Evolutionary conservation across 768 basidiomycete species (phyloP).

Genomic region (Leccinellum luteum): DNA sequence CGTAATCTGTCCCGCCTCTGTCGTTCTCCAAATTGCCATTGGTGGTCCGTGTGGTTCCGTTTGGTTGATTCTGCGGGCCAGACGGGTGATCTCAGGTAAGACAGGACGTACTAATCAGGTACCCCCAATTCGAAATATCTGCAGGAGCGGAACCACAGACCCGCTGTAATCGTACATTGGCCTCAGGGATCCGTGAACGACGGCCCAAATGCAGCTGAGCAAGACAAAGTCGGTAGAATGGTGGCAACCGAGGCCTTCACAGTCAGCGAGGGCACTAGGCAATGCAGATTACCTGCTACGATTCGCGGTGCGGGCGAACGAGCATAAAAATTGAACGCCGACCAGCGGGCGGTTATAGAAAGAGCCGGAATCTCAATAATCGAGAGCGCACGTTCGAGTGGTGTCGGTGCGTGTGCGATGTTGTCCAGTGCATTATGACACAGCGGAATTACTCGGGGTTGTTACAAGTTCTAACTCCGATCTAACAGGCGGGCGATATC

Average conservation of each 20-base stretch:
- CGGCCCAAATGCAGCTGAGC: conserved; percentile 2
- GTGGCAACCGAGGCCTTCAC: neutral
- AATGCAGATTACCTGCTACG: neutral
- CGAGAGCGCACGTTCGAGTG: conserved; percentile 9
- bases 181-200: neutral
- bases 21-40: neutral
- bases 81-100: neutral
- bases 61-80: neutral
- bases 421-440: neutral
- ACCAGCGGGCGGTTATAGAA: neutral
- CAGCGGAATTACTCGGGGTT: conserved; percentile 1
- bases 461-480: conserved; percentile 25
- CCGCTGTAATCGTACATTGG: neutral
- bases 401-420: conserved; percentile 6
- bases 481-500: conserved; percentile 11
- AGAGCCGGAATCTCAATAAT: neutral
- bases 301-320: neutral
- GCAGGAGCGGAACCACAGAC: neutral
- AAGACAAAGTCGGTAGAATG: neutral
- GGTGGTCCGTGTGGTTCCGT: neutral
- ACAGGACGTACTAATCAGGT: neutral
- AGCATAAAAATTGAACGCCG: neutral
- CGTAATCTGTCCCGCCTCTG: neutral
- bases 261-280: neutral
- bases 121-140: neutral